Evolutionary conservation across 495 filamentous ascomycete species (phyloP).

Genomic region (Podospora appendiculata): DNA sequence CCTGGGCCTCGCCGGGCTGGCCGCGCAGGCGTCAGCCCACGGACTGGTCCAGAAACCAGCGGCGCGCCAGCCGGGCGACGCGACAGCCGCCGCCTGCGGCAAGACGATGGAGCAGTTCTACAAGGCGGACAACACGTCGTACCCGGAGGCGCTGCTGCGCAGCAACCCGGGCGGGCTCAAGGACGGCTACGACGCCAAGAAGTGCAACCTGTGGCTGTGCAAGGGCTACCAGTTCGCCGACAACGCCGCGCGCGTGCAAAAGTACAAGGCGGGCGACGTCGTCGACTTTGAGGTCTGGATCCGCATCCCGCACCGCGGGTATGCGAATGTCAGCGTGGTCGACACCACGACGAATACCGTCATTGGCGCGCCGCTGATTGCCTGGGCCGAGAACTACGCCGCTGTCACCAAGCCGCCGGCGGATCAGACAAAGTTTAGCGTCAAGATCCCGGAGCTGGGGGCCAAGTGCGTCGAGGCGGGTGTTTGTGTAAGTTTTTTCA

Average conservation of each 20-base stretch:
- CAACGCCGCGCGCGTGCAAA: constrained; percentile 58
- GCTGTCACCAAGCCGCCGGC: constrained; percentile 45
- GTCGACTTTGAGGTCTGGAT: constrained; percentile 54
- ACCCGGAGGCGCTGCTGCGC: constrained; percentile 60
- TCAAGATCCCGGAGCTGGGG: constrained; percentile 57
- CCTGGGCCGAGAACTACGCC: constrained; percentile 44
- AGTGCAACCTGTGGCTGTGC: constrained; percentile 63
- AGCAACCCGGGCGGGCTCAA: constrained; percentile 40
- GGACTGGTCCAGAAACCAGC: constrained; percentile 53
- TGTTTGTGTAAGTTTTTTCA: constrained; percentile 40
- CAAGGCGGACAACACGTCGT: constrained; percentile 55
- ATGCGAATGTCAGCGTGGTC: constrained; percentile 64
- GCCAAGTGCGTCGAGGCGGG: constrained; percentile 51
- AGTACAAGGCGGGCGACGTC: constrained; percentile 51
- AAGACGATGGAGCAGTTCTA: constrained; percentile 54
- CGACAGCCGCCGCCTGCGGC: constrained; percentile 55
- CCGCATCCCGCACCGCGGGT: constrained; percentile 55
- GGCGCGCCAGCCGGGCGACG: constrained; percentile 51
- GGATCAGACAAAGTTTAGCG: constrained; percentile 54
- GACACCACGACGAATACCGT: constrained; percentile 53
- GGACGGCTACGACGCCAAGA: constrained; percentile 47
- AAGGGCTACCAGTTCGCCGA: constrained; percentile 65
- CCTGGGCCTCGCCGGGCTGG: constrained; percentile 37
- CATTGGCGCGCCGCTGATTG: constrained; percentile 46
- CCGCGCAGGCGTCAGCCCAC: constrained; percentile 49